Evolutionary conservation across 2,329 filamentous ascomycete genomes (phyloP).

Genomic region (Monosporascus sp.): DNA sequence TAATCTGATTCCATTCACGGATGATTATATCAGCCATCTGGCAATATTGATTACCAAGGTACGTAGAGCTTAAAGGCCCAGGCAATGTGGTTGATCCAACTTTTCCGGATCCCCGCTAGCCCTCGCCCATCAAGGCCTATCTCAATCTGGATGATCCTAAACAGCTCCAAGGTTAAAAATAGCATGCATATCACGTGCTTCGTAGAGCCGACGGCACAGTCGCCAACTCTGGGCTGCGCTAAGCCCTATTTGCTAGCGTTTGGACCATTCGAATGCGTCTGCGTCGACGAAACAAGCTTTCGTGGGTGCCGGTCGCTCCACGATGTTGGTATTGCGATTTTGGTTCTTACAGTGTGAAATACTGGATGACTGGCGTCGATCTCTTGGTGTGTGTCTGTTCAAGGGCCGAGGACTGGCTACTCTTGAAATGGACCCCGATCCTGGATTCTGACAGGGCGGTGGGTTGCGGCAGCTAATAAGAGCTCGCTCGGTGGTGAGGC

Average conservation of each 20-base stretch:
- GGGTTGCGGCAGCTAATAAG: no score
- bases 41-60: no score
- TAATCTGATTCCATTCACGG: no score
- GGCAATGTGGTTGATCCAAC: neutral
- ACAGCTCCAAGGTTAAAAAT: neutral
- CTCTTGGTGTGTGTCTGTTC: neutral
- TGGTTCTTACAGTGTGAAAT: neutral
- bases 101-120: neutral
- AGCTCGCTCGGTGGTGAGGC: no score
- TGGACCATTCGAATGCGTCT: constrained; percentile 3
- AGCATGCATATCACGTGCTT: neutral
- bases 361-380: no score
- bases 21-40: no score
- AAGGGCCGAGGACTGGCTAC: neutral
- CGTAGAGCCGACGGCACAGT: no score
- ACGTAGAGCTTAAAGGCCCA: no score
- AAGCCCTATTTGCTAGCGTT: constrained; percentile 16
- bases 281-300: neutral
- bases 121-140: no score
- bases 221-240: constrained; percentile 11
- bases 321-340: neutral
- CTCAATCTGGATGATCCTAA: no score
- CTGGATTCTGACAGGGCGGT: no score
- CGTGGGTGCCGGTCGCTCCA: neutral
- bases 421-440: no score